These are phyloP conservation scores for Pseudogymnoascus sp. DNA, from an alignment of 2,329 filamentous ascomycete genomes.

Conservation along the genomic window DNA sequence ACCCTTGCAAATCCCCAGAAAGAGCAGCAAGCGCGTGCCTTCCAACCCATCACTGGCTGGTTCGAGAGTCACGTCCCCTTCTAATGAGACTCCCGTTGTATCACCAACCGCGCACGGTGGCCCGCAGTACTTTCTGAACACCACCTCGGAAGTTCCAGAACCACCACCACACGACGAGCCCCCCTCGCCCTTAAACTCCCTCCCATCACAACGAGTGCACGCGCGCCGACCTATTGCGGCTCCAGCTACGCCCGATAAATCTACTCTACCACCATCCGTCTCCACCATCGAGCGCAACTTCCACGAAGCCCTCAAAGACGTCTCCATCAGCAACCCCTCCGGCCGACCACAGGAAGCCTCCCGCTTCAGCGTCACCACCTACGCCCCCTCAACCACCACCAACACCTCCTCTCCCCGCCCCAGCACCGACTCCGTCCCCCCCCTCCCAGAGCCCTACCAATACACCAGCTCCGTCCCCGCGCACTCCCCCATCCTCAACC, in stretches of 20 bases:
- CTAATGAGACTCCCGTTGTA: slow-evolving; percentile 25
- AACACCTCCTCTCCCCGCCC: slow-evolving; percentile 24
- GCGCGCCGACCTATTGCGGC: background rate
- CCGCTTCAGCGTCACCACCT: slow-evolving; percentile 30
- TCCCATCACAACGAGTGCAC: slow-evolving; percentile 10
- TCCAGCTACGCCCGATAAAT: background rate
- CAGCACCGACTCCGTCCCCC: slow-evolving; percentile 24
- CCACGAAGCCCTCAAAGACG: slow-evolving; percentile 22
- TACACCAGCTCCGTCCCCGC: slow-evolving; percentile 21
- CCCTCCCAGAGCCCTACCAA: background rate
- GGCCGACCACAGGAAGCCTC: slow-evolving; percentile 27
- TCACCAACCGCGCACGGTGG: slow-evolving; percentile 19
- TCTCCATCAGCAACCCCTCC: slow-evolving; percentile 15
- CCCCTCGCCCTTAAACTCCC: background rate
- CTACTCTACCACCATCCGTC: slow-evolving; percentile 14
- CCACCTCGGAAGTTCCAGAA: slow-evolving; percentile 18
- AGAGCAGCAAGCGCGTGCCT: slow-evolving; percentile 37
- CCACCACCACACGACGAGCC: background rate
- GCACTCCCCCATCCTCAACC: slow-evolving; percentile 25
- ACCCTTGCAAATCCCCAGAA: slow-evolving; percentile 51
- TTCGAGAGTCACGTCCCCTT: slow-evolving; percentile 21
- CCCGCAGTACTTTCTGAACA: slow-evolving; percentile 16
- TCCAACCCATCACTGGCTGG: slow-evolving; percentile 18
- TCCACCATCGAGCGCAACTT: slow-evolving; percentile 27
- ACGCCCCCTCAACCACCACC: slow-evolving; percentile 25